These are phyloP conservation scores for barrel medic (Medicago truncatula) DNA, from an alignment of 306 rosid genomes.

Conservation along the genomic window DNA sequence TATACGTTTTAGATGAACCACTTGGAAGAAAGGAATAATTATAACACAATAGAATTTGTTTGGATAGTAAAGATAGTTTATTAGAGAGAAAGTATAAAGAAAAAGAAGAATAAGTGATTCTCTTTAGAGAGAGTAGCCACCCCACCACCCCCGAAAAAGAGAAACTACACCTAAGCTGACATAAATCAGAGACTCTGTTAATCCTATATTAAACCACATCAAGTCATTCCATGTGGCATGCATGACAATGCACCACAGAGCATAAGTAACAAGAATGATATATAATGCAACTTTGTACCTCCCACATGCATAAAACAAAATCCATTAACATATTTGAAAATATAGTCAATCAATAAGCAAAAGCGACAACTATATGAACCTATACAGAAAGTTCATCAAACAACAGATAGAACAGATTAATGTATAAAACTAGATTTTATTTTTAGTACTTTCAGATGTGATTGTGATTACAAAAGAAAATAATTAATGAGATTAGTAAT, in stretches of 20 bases:
- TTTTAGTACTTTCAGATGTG: constrained; percentile 15
- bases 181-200: constrained; percentile 6
- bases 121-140: constrained; percentile 5
- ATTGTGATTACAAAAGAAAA: constrained; percentile 31
- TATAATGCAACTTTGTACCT: background rate
- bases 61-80: background rate
- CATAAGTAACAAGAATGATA: constrained; percentile 24
- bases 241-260: background rate
- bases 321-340: constrained; percentile 1
- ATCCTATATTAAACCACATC: constrained; percentile 3
- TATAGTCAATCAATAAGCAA: constrained; percentile 23
- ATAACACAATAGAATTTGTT: constrained; percentile 13
- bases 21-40: constrained; percentile 25
- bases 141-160: background rate
- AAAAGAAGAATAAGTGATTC: background rate
- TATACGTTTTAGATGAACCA: constrained; percentile 19
- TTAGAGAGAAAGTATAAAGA: constrained; percentile 5
- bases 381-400: constrained; percentile 27
- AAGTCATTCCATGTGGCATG: constrained; percentile 24
- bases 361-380: background rate
- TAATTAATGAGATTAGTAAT: background rate
- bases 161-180: constrained; percentile 23
- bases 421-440: constrained; percentile 15
- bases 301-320: constrained; percentile 17
- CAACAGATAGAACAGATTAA: constrained; percentile 10